phyloP scores from a whole-genome alignment of 495 filamentous ascomycete species.

The Penicillium arizonense region DNA sequence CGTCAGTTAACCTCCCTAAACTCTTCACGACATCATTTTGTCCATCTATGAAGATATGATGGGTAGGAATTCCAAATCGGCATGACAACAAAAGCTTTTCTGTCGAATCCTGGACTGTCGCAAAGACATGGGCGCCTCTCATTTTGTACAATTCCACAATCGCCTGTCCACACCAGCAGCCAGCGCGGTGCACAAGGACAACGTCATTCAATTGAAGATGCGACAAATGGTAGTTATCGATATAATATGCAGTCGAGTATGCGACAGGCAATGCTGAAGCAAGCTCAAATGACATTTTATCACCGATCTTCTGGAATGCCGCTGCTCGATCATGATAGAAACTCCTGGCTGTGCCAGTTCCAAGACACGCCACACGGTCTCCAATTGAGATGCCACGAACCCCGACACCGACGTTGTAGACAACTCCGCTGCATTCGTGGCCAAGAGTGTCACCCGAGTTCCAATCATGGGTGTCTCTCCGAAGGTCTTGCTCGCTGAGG shows the following conservation, averaged over 20 bases:
- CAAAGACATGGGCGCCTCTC: neutral
- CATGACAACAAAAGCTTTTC: neutral
- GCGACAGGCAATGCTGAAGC: slow-evolving; percentile 11
- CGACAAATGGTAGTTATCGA: slow-evolving; percentile 4
- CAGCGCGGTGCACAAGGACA: slow-evolving; percentile 6
- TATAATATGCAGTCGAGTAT: slow-evolving; percentile 12
- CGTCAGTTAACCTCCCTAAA: slow-evolving; percentile 1
- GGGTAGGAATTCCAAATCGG: neutral
- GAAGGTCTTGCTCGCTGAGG: slow-evolving; percentile 39
- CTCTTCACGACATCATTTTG: neutral
- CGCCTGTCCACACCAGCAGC: slow-evolving; percentile 11
- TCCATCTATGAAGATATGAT: slow-evolving; percentile 3
- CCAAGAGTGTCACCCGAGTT: slow-evolving; percentile 28
- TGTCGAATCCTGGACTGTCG: neutral
- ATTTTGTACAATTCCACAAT: slow-evolving; percentile 9
- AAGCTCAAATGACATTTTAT: slow-evolving; percentile 9
- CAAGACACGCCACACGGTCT: slow-evolving; percentile 44
- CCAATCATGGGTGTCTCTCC: slow-evolving; percentile 22
- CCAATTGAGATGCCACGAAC: slow-evolving; percentile 36
- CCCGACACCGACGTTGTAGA: slow-evolving; percentile 26
- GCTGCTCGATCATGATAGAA: slow-evolving; percentile 15
- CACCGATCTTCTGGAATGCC: slow-evolving; percentile 20
- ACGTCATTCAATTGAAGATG: neutral
- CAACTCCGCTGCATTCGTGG: slow-evolving; percentile 41
- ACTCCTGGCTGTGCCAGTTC: slow-evolving; percentile 17